Evolutionary conservation across 2,329 filamentous ascomycete genomes (phyloP).

Genomic region (Fusarium pseudonygamai): DNA sequence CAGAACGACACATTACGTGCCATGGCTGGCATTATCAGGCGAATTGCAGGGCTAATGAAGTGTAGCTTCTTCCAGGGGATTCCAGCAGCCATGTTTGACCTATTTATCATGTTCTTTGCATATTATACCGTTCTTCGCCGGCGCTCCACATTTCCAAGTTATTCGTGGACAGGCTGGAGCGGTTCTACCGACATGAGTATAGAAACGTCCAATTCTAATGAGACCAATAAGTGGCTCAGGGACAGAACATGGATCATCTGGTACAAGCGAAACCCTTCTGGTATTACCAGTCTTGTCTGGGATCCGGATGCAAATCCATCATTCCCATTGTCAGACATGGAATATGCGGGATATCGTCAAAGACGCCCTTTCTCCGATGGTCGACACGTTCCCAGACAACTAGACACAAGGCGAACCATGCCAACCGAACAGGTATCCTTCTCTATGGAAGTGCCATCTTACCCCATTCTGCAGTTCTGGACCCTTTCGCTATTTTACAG

Average conservation of each 20-base stretch:
- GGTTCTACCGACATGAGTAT: no score
- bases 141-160: rapidly evolving
- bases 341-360: rapidly evolving
- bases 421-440: rapidly evolving
- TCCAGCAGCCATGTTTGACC: not conserved
- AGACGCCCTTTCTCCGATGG: rapidly evolving
- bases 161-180: not conserved
- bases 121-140: rapidly evolving
- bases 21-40: not conserved
- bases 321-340: rapidly evolving
- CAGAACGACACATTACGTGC: not conserved
- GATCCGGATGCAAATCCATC: not conserved
- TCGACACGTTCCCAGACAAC: rapidly evolving
- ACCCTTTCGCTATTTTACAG: not conserved
- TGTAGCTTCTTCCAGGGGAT: rapidly evolving
- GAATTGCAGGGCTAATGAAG: rapidly evolving
- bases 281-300: rapidly evolving
- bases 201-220: no score
- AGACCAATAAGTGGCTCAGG: not conserved
- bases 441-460: not conserved
- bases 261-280: not conserved
- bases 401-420: not conserved
- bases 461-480: not conserved
- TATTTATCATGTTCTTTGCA: rapidly evolving
- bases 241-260: rapidly evolving